phyloP scores from a whole-genome alignment of 2,329 filamentous ascomycete species.

The Ophiostoma ips region DNA sequence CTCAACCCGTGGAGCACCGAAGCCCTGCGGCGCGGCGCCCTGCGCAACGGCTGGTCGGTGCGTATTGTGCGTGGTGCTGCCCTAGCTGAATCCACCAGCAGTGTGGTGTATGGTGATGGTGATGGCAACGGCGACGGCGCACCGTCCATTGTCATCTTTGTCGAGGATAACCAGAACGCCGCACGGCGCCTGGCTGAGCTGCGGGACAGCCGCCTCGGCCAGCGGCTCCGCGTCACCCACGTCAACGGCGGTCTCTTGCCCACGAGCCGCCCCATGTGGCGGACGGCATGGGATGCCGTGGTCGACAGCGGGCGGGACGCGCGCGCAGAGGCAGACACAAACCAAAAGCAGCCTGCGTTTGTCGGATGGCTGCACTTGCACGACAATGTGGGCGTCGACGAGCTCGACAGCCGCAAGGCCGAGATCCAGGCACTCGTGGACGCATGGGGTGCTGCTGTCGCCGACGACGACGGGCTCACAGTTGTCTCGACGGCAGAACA shows the following conservation, averaged over 20 bases:
- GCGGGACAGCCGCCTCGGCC: neutral
- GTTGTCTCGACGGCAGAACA: constrained; percentile 29
- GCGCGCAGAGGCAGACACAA: too few relatives aligned
- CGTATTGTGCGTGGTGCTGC: constrained; percentile 34
- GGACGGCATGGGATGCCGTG: constrained; percentile 28
- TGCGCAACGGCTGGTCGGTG: constrained; percentile 51
- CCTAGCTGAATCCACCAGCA: constrained; percentile 23
- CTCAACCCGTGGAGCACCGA: constrained; percentile 79
- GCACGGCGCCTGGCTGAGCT: constrained; percentile 26
- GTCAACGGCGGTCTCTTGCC: constrained; percentile 53
- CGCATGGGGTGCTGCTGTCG: constrained; percentile 17
- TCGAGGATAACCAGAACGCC: constrained; percentile 52
- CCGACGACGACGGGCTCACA: neutral
- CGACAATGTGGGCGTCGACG: constrained; percentile 46
- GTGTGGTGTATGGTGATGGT: constrained; percentile 18
- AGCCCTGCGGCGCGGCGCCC: constrained; percentile 62
- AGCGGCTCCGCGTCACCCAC: constrained; percentile 32
- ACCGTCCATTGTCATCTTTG: constrained; percentile 45
- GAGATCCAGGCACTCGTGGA: constrained; percentile 37
- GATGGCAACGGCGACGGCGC: neutral
- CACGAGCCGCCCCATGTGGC: constrained; percentile 40
- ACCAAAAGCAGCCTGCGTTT: neutral
- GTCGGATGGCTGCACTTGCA: constrained; percentile 49
- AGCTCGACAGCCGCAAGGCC: constrained; percentile 31
- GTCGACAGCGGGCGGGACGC: neutral